These are phyloP conservation scores for Prunus kanzakura DNA, from an alignment of 306 rosid genomes.

Conservation along the genomic window DNA sequence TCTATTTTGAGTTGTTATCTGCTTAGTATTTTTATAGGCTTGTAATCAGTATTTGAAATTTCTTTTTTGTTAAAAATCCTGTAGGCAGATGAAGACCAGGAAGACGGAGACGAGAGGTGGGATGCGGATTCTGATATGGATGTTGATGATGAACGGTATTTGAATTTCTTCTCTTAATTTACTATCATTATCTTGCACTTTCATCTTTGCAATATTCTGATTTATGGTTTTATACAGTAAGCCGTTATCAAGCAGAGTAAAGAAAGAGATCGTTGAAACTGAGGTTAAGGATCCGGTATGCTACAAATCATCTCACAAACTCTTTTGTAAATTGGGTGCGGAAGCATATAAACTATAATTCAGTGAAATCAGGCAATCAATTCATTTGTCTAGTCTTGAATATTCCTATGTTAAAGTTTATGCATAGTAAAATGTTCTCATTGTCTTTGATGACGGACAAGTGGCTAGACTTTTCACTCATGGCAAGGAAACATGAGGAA, in stretches of 20 bases:
- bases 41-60: background rate
- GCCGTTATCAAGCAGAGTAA: conserved; percentile 54
- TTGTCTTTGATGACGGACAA: background rate
- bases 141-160: conserved; percentile 61
- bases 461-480: background rate
- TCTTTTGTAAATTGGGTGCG: background rate
- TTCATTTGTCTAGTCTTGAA: background rate
- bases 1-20: background rate
- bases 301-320: background rate
- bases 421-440: background rate
- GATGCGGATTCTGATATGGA: conserved; percentile 77
- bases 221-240: conserved; percentile 39
- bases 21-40: background rate
- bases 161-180: conserved; percentile 16
- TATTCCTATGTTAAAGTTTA: background rate
- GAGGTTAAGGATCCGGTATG: conserved; percentile 65
- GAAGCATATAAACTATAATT: background rate
- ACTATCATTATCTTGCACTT: conserved; percentile 13
- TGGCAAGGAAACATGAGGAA: background rate
- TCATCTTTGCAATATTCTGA: conserved; percentile 24
- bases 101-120: conserved; percentile 57
- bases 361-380: background rate
- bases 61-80: conserved; percentile 2
- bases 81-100: conserved; percentile 71
- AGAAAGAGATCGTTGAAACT: conserved; percentile 63